A percentile compares a stretch with the other conserved stretches of the same genome.
Evolutionary conservation across 2,329 filamentous ascomycete species (phyloP).

Genomic region (Diaporthe nobilis): DNA sequence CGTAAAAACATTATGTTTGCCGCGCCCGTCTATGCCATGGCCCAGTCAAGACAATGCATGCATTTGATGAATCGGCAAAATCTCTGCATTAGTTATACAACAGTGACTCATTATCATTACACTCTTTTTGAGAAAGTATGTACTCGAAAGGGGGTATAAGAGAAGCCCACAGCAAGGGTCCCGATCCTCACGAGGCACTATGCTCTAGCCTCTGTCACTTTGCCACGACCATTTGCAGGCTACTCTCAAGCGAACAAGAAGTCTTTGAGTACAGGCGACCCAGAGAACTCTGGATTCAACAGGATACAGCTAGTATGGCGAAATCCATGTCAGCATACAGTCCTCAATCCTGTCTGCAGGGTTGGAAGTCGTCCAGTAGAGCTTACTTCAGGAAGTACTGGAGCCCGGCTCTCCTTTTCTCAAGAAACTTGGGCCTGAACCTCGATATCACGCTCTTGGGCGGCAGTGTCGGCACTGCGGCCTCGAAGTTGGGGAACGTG

Average conservation of each 20-base stretch:
- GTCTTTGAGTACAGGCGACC: conserved; percentile 90
- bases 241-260: conserved; percentile 78
- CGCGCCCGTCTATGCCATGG: not conserved
- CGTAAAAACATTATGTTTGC: not conserved
- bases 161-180: not conserved
- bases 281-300: conserved; percentile 93
- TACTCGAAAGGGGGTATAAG: conserved; percentile 37
- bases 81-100: not conserved
- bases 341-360: not conserved
- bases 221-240: not conserved
- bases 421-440: conserved; percentile 88
- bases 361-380: not conserved
- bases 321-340: conserved; percentile 41
- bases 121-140: conserved; percentile 35
- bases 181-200: not conserved
- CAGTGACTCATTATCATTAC: conserved; percentile 40
- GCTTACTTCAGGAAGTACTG: conserved; percentile 94
- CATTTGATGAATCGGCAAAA: not conserved
- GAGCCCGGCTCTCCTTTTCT: conserved; percentile 84
- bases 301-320: conserved; percentile 80
- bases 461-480: conserved; percentile 89
- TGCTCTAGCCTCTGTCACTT: not conserved
- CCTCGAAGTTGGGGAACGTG: conserved; percentile 87
- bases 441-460: conserved; percentile 92
- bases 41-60: not conserved